Evolutionary conservation across 495 filamentous ascomycete genomes (phyloP), one percentile per base, ranked within the genome.

Genomic region (Lasiosphaeria ovina): DNA sequence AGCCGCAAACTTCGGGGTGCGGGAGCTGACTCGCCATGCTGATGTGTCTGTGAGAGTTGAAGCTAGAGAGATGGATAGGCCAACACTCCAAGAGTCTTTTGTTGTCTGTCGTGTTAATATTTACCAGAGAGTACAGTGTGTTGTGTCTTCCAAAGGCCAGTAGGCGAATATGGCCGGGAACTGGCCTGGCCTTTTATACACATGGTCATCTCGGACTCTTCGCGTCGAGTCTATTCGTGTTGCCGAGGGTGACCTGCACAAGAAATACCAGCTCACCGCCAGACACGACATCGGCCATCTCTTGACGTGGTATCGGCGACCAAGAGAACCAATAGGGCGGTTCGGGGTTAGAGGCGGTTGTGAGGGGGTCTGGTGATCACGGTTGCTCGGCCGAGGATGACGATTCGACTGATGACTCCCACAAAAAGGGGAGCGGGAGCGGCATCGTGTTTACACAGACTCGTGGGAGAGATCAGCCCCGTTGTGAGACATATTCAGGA

Each of bases 321-420:
- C 48, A 35, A 50, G n/a, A 45, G 61, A 49, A 50, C 63, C 63
- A 67, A 62, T 64, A 57, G 51, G 35, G 58, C 34, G n/a, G 47
- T 51, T 42, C 59, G 45, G 58, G 17, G 48, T 24, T 57, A 17
- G 60, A 57, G 36, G 35, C 35, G 33, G 45, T 42, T 60, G 44
- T 32, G 24, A 58, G 59, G 55, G 57, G 67, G 65, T 68, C 69
- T 66, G 69, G 61, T 72, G 69, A 72, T 70, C 67, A 59, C 44
- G 35, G 57, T 24, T 58, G 54, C 42, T 55, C 24, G 52, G 59
- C 55, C 59, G 58, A 61, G 51, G 36, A 54, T 62, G 56, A 49
- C 53, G 51, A 59, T 63, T 67, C 57, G 49, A 51, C 24, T 57
- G 10, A 34, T 51, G 54, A 40, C 33, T 35, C 51, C 32, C 42